Evolutionary conservation across 1,139 yeast species (phyloP).

Genomic region (Magnusiomyces suaveolens): DNA sequence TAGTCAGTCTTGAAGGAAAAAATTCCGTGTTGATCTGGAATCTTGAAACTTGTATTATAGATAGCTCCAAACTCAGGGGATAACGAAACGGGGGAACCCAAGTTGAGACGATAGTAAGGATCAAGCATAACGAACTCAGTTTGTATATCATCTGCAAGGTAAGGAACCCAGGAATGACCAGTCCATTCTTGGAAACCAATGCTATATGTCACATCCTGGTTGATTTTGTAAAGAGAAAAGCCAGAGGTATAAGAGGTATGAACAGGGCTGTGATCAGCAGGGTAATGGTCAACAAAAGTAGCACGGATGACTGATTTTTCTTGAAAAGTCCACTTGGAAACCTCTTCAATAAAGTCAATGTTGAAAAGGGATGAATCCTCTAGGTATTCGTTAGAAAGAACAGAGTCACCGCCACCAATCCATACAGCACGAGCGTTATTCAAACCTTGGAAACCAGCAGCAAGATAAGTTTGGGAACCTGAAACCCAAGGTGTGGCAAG

Average conservation of each 20-base stretch:
- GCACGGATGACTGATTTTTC: slow-evolving; percentile 55
- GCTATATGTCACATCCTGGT: slow-evolving; percentile 35
- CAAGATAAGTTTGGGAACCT: slow-evolving; percentile 70
- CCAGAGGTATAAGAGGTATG: slow-evolving; percentile 22
- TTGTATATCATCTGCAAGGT: slow-evolving; percentile 52
- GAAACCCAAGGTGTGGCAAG: slow-evolving; percentile 51
- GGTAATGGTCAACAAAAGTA: slow-evolving; percentile 40
- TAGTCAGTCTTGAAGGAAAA: slow-evolving; percentile 79
- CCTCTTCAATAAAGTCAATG: slow-evolving; percentile 36
- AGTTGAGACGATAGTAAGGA: slow-evolving; percentile 75
- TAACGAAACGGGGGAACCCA: slow-evolving; percentile 26
- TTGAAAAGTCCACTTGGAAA: slow-evolving; percentile 70
- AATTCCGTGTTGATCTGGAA: slow-evolving; percentile 97
- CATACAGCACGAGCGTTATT: slow-evolving; percentile 73
- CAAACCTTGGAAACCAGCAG: slow-evolving; percentile 75
- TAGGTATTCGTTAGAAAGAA: slow-evolving; percentile 23
- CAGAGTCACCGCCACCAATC: slow-evolving; percentile 58
- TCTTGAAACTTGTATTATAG: slow-evolving; percentile 49
- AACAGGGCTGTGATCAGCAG: slow-evolving; percentile 19
- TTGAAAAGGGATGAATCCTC: slow-evolving; percentile 20
- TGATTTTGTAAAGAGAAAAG: slow-evolving; percentile 51
- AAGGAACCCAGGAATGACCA: slow-evolving; percentile 63
- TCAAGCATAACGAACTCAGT: slow-evolving; percentile 84
- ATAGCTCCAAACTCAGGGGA: slow-evolving; percentile 29
- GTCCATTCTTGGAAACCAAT: slow-evolving; percentile 43